Evolutionary conservation across 495 filamentous ascomycete species (phyloP), one percentile per base, ranked within the genome.

Genomic region (Evansstolkia leycettana): DNA sequence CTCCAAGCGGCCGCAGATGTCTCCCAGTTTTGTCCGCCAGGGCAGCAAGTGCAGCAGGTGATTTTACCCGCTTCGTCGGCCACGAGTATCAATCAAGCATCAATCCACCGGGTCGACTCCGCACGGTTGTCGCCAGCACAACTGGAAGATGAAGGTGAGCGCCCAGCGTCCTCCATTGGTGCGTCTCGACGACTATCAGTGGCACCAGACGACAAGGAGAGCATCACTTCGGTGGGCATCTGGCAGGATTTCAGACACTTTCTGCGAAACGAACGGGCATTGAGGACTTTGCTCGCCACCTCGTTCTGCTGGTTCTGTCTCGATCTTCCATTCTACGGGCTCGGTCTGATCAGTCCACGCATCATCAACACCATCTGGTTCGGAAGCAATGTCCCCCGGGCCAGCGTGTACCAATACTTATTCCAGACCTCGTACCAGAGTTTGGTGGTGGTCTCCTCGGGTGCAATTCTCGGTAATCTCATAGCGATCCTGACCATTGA

Each of bases 321-420:
- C 3, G 63, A 68, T 29, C 54, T 65, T 14, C 55, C 48, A 10
- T 68, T 67, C 38, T 68, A 58, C 34, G 57, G 51, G 2, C 47
- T 68, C 11, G 64, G 59, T 0, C 43, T 65, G 17, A 61, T 55
- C 33, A 64, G 43, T 33, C 46, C 57, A 2, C 43, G 42, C 6
- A 31, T 31, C 28, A 15, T 31, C 28, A 31, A 31, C 28, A 31
- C 28, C 7, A 31, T 31, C 13, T 31, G 28, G 28, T 31, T 31
- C 28, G 28, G 28, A 6, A 14, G 13, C 28, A 31, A 31, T 9
- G 14, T 31, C 13, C 28, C 7, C 28, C 7, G 14, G 7, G 14
- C 28, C 7, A 14, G 28, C 14, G 13, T 31, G 28, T 31, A 11
- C 13, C 28, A 31, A 12, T 31, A 31, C 13, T 12, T 31, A 5